Evolutionary conservation across 2,329 filamentous ascomycete species (phyloP), one percentile per base, ranked within the genome.

Genomic region (Colletotrichum caudatum): DNA sequence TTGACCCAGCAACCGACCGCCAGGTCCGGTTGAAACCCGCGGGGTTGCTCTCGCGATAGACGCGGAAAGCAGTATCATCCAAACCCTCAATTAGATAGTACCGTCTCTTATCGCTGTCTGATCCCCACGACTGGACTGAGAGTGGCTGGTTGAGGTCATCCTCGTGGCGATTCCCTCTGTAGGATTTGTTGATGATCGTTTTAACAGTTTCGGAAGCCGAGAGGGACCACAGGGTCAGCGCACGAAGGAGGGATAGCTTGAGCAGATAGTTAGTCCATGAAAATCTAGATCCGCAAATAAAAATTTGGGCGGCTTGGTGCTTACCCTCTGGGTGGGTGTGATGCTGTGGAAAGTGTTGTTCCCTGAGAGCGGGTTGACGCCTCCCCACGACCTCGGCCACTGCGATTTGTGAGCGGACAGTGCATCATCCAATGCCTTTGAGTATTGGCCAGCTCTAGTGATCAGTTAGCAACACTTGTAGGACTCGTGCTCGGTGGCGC

Each of bases 21-120:
- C 96, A 99, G 33, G 93, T 94, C 73, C 90, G 83, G 73, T 92
- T 92, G 57, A 92, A 89, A 41, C 92, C 88, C 6, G 91, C 90
- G 16, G 94, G 92, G 77, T 97, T 97, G 82, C 93, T 95, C 82
- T 99, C 96, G 64, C 96, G 89, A 81, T 99, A 99, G 56, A 99
- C 89, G 74, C 96, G 90, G 81, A 99, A 99, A 73, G 93, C 89
- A 4, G 95, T 98, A 81, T 99, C 95, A 76, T 98, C 95, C 75
- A 94, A 89, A 16, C 96, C 96, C 82, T 99, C 96, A 73, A 99
- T 89, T 59, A 99, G 86, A 84, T 93, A 99, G 82, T 98, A 99
- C 71, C 94, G 91, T 67, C 96, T 91, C 84, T 96, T 97, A 76
- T 97, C 91, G 74, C 93, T 94, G 80, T 97, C 95, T 16, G 90